phyloP scores from a whole-genome alignment of 441 rosid species.

The Codiaeum variegatum region DNA sequence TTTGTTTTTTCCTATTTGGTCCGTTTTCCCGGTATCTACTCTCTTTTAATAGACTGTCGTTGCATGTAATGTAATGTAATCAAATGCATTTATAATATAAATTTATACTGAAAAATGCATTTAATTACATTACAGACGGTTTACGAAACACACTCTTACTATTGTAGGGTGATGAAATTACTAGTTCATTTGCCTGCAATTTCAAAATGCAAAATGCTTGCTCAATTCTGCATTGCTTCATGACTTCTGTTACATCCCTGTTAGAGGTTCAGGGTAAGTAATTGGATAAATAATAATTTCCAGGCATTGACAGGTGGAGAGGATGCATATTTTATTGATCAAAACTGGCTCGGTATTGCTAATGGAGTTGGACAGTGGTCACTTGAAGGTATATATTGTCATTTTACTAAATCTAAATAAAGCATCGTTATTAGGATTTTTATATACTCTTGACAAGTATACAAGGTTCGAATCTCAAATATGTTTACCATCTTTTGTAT shows the following conservation, averaged over 20 bases:
- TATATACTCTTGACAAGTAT: neutral
- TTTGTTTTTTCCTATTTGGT: too few relatives aligned
- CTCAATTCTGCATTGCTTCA: neutral
- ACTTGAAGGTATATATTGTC: conserved; percentile 46
- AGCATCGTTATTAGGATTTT: neutral
- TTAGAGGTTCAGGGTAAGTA: conserved; percentile 32
- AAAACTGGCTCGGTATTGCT: conserved; percentile 80
- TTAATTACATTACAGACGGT: too few relatives aligned
- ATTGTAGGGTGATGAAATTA: neutral
- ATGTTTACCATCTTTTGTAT: neutral
- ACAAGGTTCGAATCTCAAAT: neutral
- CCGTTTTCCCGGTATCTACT: too few relatives aligned
- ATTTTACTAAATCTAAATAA: neutral
- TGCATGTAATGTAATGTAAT: too few relatives aligned
- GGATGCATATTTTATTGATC: conserved; percentile 64
- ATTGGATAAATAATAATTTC: conserved; percentile 62
- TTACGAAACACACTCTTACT: too few relatives aligned
- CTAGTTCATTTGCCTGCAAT: neutral
- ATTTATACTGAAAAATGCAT: too few relatives aligned
- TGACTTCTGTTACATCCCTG: conserved; percentile 2
- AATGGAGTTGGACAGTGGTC: conserved; percentile 85
- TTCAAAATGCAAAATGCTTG: neutral
- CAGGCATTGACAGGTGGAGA: conserved; percentile 89
- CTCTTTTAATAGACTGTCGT: too few relatives aligned
- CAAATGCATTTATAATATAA: too few relatives aligned